Base-by-base conservation (phyloP, 2,329 filamentous ascomycete species). In the Fusarium nanum region DNA sequence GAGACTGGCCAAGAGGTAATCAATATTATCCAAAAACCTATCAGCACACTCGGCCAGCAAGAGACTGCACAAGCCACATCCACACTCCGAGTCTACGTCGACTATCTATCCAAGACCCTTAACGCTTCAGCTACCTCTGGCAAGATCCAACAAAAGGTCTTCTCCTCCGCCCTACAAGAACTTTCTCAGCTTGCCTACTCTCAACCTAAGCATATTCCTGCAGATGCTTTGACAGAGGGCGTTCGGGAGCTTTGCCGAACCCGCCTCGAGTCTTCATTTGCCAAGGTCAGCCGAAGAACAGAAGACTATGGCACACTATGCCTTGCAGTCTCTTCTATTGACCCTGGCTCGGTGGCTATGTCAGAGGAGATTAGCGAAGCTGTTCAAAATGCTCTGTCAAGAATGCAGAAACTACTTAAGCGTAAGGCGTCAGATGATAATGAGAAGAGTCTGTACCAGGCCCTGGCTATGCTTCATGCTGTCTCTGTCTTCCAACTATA, bases 401-500 rank as follows among this genome's bases (percentile, higher is more conserved):
- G 83, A 20, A 84, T 91, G 78, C 79, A 83, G 62, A 86, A 86
- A 71, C 80, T 88, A 14, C 79, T 86, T 28, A 86, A 86, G 63
- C 76, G 76, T 28, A 80, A 81, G 56, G 56, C 75, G 3, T 72
- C 77, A 70, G 66, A 76, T 54, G 73, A 77, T 23, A 70, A 81
- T 70, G 82, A 77, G 75, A 83, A 78, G 60, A 76, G 73, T 22
- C 80, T 79, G 65, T 83, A 83, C 18, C 89, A 89, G 64, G 92
- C 92, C 0, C 87, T 98, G 61, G 91, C 91, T 22, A 85, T 98
- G 37, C 86, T 98, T 2, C 93, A 97, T 77, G 91, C 93, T 1
- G 87, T 98, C 55, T 92, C 93, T 0, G 88, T 98, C 16, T 85
- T 98, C 58, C 93, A 98, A 78, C 86, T 97, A 11, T 97, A 97